These are phyloP conservation scores for Trypanosoma congolense DNA, from an alignment of 208 protist species.

Conservation along the genomic window DNA sequence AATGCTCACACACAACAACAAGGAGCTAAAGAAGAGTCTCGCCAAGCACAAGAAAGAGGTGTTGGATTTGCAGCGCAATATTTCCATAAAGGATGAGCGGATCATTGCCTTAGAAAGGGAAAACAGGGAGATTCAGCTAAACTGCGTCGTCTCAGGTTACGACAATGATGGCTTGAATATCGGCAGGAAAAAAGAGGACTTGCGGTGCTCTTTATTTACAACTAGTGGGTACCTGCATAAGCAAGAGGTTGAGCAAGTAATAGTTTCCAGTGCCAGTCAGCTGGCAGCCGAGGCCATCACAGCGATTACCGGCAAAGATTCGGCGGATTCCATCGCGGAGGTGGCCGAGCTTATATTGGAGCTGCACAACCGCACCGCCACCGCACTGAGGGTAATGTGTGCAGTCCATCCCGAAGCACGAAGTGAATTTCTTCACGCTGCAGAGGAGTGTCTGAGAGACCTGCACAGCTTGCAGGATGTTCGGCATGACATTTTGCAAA, in stretches of 20 bases:
- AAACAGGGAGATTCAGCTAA: slow-evolving; percentile 36
- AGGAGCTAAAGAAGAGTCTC: slow-evolving; percentile 19
- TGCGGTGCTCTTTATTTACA: neutral
- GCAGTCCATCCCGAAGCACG: neutral
- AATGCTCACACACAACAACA: slow-evolving; percentile 26
- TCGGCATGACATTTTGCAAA: slow-evolving; percentile 29
- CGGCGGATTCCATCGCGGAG: slow-evolving; percentile 39
- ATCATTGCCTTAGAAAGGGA: slow-evolving; percentile 29
- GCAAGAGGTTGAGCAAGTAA: slow-evolving; percentile 35
- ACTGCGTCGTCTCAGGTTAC: neutral
- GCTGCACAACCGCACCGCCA: slow-evolving; percentile 32
- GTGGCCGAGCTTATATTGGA: slow-evolving; percentile 46
- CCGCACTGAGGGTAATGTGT: slow-evolving; percentile 15
- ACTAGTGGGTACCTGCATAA: neutral
- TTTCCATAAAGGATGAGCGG: slow-evolving; percentile 12
- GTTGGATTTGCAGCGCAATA: slow-evolving; percentile 1
- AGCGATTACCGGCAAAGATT: slow-evolving; percentile 46
- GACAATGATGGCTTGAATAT: neutral
- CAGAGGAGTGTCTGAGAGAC: slow-evolving; percentile 20
- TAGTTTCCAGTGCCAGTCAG: slow-evolving; percentile 46
- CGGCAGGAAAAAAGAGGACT: neutral
- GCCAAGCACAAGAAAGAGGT: slow-evolving; percentile 12
- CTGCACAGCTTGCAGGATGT: slow-evolving; percentile 27
- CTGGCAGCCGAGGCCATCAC: slow-evolving; percentile 57
- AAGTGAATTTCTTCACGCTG: slow-evolving; percentile 4